These are phyloP conservation scores for Fraxinus baroniana DNA, from an alignment of 305 asterid genomes.

Conservation along the genomic window DNA sequence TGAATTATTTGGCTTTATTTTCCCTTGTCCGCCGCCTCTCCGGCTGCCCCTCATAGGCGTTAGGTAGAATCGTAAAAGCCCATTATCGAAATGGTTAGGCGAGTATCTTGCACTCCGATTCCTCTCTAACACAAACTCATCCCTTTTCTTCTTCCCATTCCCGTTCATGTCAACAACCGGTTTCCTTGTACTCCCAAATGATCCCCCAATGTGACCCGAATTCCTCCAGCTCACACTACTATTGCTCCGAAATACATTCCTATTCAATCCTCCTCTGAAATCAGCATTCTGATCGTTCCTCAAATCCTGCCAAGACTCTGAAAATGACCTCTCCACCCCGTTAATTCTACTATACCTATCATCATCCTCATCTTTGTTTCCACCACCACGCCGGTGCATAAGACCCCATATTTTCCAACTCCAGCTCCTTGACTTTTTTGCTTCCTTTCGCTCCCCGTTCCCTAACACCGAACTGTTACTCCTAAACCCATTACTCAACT, in stretches of 20 bases:
- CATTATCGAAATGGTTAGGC: conserved; percentile 67
- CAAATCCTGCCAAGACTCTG: conserved; percentile 79
- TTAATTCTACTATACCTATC: conserved; percentile 61
- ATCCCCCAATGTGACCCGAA: conserved; percentile 44
- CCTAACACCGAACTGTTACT: conserved; percentile 53
- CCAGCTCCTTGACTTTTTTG: conserved; percentile 80
- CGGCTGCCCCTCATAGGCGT: conserved; percentile 76
- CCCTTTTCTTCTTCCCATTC: conserved; percentile 58
- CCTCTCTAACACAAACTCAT: conserved; percentile 72
- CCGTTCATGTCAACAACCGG: conserved; percentile 50
- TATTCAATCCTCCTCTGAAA: conserved; percentile 41
- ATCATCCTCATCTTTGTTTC: conserved; percentile 59
- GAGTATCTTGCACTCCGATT: conserved; percentile 81
- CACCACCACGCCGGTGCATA: conserved; percentile 54
- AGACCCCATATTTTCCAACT: conserved; percentile 78
- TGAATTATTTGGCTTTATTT: conserved; percentile 54
- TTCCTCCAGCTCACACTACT: conserved; percentile 91
- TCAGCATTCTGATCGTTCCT: conserved; percentile 50
- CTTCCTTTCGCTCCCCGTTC: conserved; percentile 58
- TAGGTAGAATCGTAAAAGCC: conserved; percentile 80
- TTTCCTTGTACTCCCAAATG: conserved; percentile 58
- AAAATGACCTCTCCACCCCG: conserved; percentile 77
- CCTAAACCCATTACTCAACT: conserved; percentile 58
- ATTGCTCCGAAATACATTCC: conserved; percentile 62
- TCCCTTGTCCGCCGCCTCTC: conserved; percentile 58